phyloP scores from a whole-genome alignment of 139 green algal genomes.

The Yamagishiella unicocca region DNA sequence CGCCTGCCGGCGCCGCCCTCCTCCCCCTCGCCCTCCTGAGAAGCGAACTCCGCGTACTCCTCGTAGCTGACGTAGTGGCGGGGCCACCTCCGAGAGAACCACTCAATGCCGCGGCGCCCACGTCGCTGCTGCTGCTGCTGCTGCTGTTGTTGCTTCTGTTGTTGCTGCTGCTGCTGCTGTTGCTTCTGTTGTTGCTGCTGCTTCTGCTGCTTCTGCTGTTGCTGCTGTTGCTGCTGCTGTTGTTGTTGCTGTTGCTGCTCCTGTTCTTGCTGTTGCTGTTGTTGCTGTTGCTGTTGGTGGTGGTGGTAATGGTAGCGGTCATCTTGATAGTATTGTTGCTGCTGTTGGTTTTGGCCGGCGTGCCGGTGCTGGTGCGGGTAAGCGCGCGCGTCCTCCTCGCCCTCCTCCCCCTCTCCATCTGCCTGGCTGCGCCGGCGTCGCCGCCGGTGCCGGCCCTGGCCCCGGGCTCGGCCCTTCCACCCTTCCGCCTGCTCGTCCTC shows the following conservation, averaged over 20 bases:
- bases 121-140: background rate
- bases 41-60: constrained; percentile 31
- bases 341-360: background rate
- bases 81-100: constrained; percentile 19
- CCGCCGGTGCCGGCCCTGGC: too few relatives aligned
- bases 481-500: background rate
- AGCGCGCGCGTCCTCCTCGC: background rate
- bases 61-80: constrained; percentile 17
- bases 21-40: background rate
- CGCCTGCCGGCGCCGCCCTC: background rate
- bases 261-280: background rate
- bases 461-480: too few relatives aligned
- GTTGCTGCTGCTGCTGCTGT: background rate
- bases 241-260: background rate
- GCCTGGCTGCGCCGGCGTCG: background rate
- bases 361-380: background rate
- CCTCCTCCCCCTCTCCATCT: background rate
- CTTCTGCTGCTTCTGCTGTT: too few relatives aligned
- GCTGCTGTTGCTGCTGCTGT: too few relatives aligned
- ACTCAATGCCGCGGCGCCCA: background rate
- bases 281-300: background rate
- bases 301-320: constrained; percentile 13
- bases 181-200: too few relatives aligned
- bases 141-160: background rate
- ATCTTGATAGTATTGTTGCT: background rate